Evolutionary conservation across 192 early-diverging fungal genomes (phyloP), one percentile per base, ranked within the genome.

Genomic region (Coemansia sp.): DNA sequence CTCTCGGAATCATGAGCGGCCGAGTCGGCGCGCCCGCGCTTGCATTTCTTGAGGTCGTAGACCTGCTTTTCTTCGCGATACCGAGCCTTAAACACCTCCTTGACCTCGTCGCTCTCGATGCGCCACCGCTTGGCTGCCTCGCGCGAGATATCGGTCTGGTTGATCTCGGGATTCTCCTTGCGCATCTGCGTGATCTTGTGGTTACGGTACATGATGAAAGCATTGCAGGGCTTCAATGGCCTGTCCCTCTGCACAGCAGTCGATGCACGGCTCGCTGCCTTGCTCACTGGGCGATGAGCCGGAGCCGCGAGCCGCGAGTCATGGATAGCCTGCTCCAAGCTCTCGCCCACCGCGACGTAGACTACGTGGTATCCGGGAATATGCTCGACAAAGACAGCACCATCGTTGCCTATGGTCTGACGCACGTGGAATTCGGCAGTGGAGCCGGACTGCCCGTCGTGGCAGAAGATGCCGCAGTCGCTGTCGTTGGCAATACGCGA

Each of bases 131-230:
- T 68, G 51, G 68, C 78, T 23, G 80, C 72, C 63, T 68, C 72
- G 44, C 84, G 76, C 25, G 85, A 86, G 38, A 81, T 77, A 29
- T 77, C 72, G 1, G 72, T 80, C 67, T 85, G 75, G 66, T 75
- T 81, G 23, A 85, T 74, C 19, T 74, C 75, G 29, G 78, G 78
- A 62, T 77, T 77, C 41, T 72, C 61, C 65, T 68, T 57, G 31
- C 74, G 68, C 45, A 85, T 69, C 65, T 74, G 73, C 42, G 66
- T 67, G 41, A 74, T 70, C 73, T 77, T 77, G 64, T 75, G 74
- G 61, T 77, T 74, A 55, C 83, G 83, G 68, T 85, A 85, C 69
- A 80, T 66, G 63, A 85, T 81, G 48, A 85, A 85, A 6, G 75
- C 57, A 39, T 85, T 85, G 62, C 68, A 65, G 2, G 83, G 78